Evolutionary conservation across 441 rosid species (phyloP), one percentile per base, ranked within the genome.

Genomic region (Caryocar brasiliense): DNA sequence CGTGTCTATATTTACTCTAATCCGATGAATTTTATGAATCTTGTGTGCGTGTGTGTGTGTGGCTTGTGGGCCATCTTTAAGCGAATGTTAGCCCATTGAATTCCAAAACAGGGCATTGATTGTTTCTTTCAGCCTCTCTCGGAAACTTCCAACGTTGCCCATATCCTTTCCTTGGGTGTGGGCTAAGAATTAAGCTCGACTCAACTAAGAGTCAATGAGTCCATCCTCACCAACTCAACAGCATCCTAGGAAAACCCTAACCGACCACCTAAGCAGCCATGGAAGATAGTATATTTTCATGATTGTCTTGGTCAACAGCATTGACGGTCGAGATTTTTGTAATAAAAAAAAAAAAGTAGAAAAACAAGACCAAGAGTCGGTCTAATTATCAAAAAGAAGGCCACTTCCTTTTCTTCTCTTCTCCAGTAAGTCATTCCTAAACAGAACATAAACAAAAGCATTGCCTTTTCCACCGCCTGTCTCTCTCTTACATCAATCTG

Each of bases 221-320:
- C 18, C 28, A 2, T 5, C 22, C 9, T 23, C 12, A 15, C 50
- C 14, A 15, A n/a, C 1, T 1, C 45, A 18, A n/a, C 3, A n/a
- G n/a, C n/a, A n/a, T n/a, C n/a, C n/a, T n/a, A n/a, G n/a, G n/a
- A 28, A 21, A 49, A 25, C 51, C 56, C 64, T 42, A 49, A 20
- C 51, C 57, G 35, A 19, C 13, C 50, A 50, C 11, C 8, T 2
- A 1, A 9, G 38, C 53, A 28, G 30, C 38, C 51, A 26, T 26
- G 14, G 36, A 10, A 47, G 20, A 43, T 4, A 11, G 33, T 33
- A 7, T 4, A 15, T 3, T 2, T 5, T 41, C 23, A 1, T 9
- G 54, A 52, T 46, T 47, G 9, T 32, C 47, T 7, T 14, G n/a
- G 30, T 60, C 40, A 51, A 39, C 12, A 2, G 21, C 34, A 11